These are phyloP conservation scores for Golubevia sp. DNA, from an alignment of 1,284 basidiomycete species.

Conservation along the genomic window DNA sequence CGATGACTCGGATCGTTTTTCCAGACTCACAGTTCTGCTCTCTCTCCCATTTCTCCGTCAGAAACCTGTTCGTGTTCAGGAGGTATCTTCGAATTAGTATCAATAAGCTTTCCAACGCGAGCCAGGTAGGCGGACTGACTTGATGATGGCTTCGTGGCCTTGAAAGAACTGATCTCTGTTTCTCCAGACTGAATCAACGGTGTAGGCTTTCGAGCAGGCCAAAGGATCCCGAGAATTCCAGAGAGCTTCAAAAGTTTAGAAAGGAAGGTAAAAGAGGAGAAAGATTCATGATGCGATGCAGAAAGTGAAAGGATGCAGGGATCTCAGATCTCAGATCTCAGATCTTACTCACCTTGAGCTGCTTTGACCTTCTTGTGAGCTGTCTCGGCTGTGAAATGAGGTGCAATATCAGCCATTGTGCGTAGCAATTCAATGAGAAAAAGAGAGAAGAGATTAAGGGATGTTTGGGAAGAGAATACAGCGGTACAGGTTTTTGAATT, in stretches of 20 bases:
- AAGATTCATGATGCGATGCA: background rate
- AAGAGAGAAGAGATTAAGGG: too few species aligned
- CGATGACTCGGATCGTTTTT: constrained; percentile 9
- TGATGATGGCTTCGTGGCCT: constrained; percentile 66
- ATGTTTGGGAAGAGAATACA: too few species aligned
- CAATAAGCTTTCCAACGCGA: too few species aligned
- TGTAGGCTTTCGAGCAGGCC: constrained; percentile 66
- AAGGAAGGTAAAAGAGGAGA: constrained; percentile 2
- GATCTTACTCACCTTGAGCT: background rate
- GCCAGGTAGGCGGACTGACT: constrained; percentile 13
- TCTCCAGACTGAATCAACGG: constrained; percentile 68
- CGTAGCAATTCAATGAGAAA: too few species aligned
- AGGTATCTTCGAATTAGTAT: background rate
- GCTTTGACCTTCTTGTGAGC: constrained; percentile 11
- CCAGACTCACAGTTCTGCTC: constrained; percentile 63
- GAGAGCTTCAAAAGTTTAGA: constrained; percentile 23
- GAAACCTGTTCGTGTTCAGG: constrained; percentile 55
- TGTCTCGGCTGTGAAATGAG: constrained; percentile 10
- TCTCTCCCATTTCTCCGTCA: constrained; percentile 68
- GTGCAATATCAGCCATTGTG: too few species aligned
- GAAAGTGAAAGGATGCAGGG: too few species aligned
- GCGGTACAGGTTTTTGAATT: too few species aligned
- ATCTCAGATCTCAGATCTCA: too few species aligned
- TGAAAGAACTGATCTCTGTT: constrained; percentile 68
- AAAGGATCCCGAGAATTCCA: constrained; percentile 60